Percentiles rank a stretch among this genome's conserved stretches.
Conservation (phyloP, 495 filamentous ascomycete species). For the Aspergillus sclerotiicarbonarius region DNA sequence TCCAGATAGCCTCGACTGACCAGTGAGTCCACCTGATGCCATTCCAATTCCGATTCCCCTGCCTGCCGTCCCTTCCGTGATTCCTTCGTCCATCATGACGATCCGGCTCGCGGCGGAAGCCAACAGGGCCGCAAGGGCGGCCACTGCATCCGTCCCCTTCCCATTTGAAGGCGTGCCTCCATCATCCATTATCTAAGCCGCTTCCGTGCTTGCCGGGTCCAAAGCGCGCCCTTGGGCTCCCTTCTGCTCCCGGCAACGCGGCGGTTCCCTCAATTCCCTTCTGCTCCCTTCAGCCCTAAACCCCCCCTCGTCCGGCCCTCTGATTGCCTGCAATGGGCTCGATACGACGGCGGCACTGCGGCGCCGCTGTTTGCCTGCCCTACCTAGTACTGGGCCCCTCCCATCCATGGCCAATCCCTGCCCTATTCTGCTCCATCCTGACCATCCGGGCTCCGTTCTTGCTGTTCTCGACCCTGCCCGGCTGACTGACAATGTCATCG, state of each 20-base stretch:
- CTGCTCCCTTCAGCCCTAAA: constrained; percentile 7
- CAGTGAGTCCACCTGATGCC: constrained; percentile 9
- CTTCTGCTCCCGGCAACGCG: constrained; percentile 24
- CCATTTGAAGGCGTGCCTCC: constrained; percentile 10
- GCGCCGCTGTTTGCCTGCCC: constrained; percentile 1
- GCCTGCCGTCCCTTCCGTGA: constrained; percentile 1
- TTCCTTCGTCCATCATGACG: constrained; percentile 4
- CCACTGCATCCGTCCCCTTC: constrained; percentile 22
- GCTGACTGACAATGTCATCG: constrained; percentile 22
- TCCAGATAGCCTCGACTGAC: neutral
- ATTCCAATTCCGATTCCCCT: constrained; percentile 7
- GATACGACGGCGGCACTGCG: neutral
- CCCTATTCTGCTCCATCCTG: neutral
- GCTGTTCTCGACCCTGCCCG: constrained; percentile 23
- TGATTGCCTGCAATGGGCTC: neutral
- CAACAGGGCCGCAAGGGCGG: constrained; percentile 8
- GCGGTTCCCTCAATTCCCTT: neutral
- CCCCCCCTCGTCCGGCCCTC: neutral
- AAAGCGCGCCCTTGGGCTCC: constrained; percentile 6
- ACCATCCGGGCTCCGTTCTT: constrained; percentile 5
- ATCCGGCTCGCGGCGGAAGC: constrained; percentile 25
- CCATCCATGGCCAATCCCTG: neutral
- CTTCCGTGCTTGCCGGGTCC: constrained; percentile 24
- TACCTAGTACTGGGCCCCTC: no score
- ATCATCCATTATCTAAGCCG: constrained; percentile 25